Evolutionary conservation across 345 rosid genomes (phyloP), one percentile per base, ranked within the genome.

Genomic region (Syzygium jambos): DNA sequence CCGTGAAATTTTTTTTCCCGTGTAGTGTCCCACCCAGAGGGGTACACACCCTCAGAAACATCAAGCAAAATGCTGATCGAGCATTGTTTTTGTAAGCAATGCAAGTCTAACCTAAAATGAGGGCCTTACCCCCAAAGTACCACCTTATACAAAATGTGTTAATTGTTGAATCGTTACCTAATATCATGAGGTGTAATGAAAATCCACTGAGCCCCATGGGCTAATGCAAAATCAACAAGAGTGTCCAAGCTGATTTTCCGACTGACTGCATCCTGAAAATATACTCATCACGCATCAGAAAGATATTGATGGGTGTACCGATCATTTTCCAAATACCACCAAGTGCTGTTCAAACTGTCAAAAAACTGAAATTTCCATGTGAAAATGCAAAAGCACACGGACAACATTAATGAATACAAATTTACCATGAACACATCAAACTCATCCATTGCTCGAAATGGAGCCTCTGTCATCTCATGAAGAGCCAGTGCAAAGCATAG

Each of bases 361-460:
- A 51, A 56, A 86, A 61, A 19, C 82, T 30, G 38, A 41, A 29
- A 19, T 23, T 29, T 84, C 49, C 86, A 46, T 29, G 25, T 41
- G 29, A n/a, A 77, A 27, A 23, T 63, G 51, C 23, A 52, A 86
- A 52, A 30, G 52, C 25, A 52, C 43, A 87, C 13, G 23, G 43
- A 55, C 80, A 14, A 14, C 85, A 83, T 14, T 21, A 27, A 52
- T 27, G 51, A 16, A 34, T 49, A 51, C 86, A 87, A n/a, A 78
- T 87, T 85, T 92, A 95, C 99, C 99, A 98, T 98, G 88, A 98
- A 98, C 61, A 98, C 99, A 91, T 98, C 99, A 91, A 98, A 98
- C 91, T 98, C 99, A 80, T 96, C 99, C 99, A 98, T 98, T 3
- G 99, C 99, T 90, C 99, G 94, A 87, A 98, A 98, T 87, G 99